Evolutionary conservation across 2,329 filamentous ascomycete species (phyloP).

Genomic region (Exophiala aquamarina): DNA sequence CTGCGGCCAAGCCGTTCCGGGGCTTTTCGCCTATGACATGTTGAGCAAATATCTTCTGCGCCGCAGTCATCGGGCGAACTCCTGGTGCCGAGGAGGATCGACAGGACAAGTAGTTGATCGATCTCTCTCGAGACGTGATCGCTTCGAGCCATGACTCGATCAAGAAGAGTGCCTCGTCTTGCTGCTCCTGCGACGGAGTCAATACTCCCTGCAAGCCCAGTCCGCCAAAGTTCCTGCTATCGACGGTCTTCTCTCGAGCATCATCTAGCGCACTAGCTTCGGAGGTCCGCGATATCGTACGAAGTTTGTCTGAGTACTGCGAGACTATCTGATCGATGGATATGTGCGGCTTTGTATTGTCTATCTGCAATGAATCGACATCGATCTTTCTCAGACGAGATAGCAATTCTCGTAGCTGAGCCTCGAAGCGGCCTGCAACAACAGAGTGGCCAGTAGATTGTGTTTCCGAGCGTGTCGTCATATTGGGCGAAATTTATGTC

Average conservation of each 20-base stretch:
- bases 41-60: conserved; percentile 49
- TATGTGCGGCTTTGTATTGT: not conserved
- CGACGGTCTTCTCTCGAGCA: conserved; percentile 16
- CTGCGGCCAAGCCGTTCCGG: conserved; percentile 36
- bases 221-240: conserved; percentile 17
- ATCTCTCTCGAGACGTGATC: conserved; percentile 30
- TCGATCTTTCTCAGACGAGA: conserved; percentile 3
- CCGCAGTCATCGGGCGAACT: conserved; percentile 40
- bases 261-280: conserved; percentile 16
- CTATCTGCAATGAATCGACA: not conserved
- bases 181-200: conserved; percentile 6
- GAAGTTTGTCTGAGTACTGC: conserved; percentile 8
- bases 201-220: conserved; percentile 9
- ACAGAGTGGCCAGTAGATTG: not conserved
- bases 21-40: conserved; percentile 38
- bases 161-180: conserved; percentile 30
- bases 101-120: conserved; percentile 8
- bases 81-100: not conserved
- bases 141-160: conserved; percentile 32
- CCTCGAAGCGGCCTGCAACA: conserved; percentile 2
- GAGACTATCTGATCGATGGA: conserved; percentile 5
- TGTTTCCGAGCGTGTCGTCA: conserved; percentile 5
- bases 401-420: conserved; percentile 6
- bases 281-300: not conserved
- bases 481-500: no score